Evolutionary conservation across 352 stramenopile genomes (phyloP).

Genomic region (Phytophthora hybrid): DNA sequence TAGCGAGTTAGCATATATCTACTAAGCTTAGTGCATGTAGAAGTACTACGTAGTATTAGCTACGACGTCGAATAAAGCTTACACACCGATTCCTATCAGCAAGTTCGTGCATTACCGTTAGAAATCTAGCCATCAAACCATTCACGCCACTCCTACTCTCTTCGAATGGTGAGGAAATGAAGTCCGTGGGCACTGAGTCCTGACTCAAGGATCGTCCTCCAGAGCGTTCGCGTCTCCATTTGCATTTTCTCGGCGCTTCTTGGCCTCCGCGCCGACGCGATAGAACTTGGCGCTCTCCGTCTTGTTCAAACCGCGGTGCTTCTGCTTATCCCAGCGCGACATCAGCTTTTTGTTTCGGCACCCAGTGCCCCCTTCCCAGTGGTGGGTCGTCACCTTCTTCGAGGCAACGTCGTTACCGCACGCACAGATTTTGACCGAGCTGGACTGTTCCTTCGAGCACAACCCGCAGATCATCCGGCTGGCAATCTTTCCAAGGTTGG

Average conservation of each 20-base stretch:
- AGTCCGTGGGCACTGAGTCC: no score
- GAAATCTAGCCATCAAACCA: background rate
- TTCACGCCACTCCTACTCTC: no score
- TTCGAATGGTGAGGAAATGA: background rate
- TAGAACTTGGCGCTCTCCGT: constrained; percentile 80
- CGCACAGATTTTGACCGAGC: constrained; percentile 66
- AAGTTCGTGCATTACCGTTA: background rate
- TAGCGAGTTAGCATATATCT: no score
- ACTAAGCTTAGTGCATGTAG: no score
- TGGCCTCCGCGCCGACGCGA: constrained; percentile 66
- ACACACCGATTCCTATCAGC: background rate
- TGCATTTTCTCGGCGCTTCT: constrained; percentile 36
- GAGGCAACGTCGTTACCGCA: constrained; percentile 71
- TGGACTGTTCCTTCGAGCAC: constrained; percentile 81
- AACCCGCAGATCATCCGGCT: constrained; percentile 83
- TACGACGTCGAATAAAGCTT: background rate
- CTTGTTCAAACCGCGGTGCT: constrained; percentile 75
- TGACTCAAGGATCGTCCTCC: no score
- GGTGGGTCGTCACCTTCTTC: constrained; percentile 46
- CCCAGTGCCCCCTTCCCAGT: constrained; percentile 77
- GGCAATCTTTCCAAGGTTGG: constrained; percentile 71
- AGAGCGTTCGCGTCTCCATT: constrained; percentile 1
- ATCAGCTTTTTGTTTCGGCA: constrained; percentile 68
- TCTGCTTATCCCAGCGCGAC: constrained; percentile 69
- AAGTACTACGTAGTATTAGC: no score